Evolutionary conservation across 108 stramenopile species (phyloP), one percentile per base, ranked within the genome.

Genomic region (Asterionellopsis glacialis): DNA sequence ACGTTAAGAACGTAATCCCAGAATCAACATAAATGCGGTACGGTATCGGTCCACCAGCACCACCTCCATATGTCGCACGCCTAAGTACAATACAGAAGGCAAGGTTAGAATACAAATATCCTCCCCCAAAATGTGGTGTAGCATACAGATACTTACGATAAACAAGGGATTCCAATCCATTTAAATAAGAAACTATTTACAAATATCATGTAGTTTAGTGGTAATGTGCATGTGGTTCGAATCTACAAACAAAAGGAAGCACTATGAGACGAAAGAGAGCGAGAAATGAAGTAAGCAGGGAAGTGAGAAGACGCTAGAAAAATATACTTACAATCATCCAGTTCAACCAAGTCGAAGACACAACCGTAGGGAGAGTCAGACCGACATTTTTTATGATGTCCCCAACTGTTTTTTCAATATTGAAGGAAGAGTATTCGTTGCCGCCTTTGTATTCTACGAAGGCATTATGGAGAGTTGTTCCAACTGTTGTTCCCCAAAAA

Each of bases 1-100:
- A 57, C 53, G 83, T 87, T 26, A 94, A 48, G 45, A 94, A 75
- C 16, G 88, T 87, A 2, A 90, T 81, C 21, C 88, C 87, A 26
- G 80, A 73, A 60, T 94, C 93, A 25, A 94, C 80, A 64, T 87
- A 89, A 21, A 94, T 77, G 5, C 93, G 69, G 59, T 87, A 94
- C 4, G 89, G 89, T 18, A 86, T 74, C 7, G 85, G 83, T 7
- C 84, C 82, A 59, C 91, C 91, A 22, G 87, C 76, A 28, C 88
- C 86, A 24, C 76, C 80, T 44, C 75, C 78, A 73, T 57, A 33
- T 33, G 33, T 33, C 33, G 33, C 33, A 7, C 33, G 33, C 33
- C 33, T 33, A 33, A n/a, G 59, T 21, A 69, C 70, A 33, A 33
- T 33, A 33, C 2, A 33, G 33, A 33, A 33, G 33, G 33, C 33